Evolutionary conservation across 1,139 yeast species (phyloP).

Genomic region (Geotrichum macrosporum): DNA sequence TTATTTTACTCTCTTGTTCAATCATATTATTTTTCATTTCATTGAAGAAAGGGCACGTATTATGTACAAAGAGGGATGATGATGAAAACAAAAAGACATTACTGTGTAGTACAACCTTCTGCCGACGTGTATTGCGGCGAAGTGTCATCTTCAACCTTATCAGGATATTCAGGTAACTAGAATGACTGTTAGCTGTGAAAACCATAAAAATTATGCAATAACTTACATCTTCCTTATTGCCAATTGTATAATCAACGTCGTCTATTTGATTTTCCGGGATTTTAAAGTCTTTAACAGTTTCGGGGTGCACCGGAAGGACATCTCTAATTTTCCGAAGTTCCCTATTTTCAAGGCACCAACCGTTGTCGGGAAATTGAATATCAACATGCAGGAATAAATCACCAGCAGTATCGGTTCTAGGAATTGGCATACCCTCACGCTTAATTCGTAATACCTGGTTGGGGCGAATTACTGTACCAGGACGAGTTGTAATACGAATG

Average conservation of each 20-base stretch:
- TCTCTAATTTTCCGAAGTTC: slow-evolving; percentile 30
- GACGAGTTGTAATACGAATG: slow-evolving; percentile 56
- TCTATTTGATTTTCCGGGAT: slow-evolving; percentile 22
- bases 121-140: slow-evolving; percentile 8
- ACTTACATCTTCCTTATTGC: slow-evolving; percentile 15
- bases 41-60: neutral
- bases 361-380: slow-evolving; percentile 76
- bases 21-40: neutral
- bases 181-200: neutral
- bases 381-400: slow-evolving; percentile 68
- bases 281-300: slow-evolving; percentile 13
- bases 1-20: neutral
- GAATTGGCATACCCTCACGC: slow-evolving; percentile 84
- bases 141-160: slow-evolving; percentile 9
- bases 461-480: slow-evolving; percentile 72
- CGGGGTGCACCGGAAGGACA: slow-evolving; percentile 27
- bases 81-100: neutral
- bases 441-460: slow-evolving; percentile 62
- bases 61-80: slow-evolving; percentile 9
- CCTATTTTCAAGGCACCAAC: slow-evolving; percentile 33
- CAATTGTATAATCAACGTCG: slow-evolving; percentile 22
- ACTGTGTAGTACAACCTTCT: slow-evolving; percentile 21
- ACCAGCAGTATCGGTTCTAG: slow-evolving; percentile 49
- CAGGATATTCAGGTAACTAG: slow-evolving; percentile 17
- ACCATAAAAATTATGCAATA: neutral